A percentile compares a stretch with the other conserved stretches of the same genome.
These are phyloP conservation scores for Pseudogymnoascus sp. DNA, from an alignment of 2,329 filamentous ascomycete species.

Conservation along the genomic window DNA sequence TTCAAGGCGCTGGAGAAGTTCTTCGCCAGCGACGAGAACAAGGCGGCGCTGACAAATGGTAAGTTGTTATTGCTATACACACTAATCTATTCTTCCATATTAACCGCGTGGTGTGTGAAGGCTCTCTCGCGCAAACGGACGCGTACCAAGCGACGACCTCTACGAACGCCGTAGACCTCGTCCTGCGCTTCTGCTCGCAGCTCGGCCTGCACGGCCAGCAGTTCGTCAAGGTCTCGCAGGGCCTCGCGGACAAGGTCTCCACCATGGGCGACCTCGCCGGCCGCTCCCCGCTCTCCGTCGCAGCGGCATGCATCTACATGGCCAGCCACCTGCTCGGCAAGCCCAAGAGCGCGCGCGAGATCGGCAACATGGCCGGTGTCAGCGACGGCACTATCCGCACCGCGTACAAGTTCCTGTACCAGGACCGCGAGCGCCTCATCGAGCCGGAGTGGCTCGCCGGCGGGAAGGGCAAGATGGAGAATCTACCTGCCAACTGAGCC, in stretches of 20 bases:
- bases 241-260: slow-evolving; percentile 70
- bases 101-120: slow-evolving; percentile 25
- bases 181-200: slow-evolving; percentile 80
- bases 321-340: slow-evolving; percentile 80
- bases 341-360: slow-evolving; percentile 74
- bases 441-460: slow-evolving; percentile 67
- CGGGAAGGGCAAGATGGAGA: slow-evolving; percentile 62
- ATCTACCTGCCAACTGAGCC: slow-evolving; percentile 48
- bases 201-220: slow-evolving; percentile 65
- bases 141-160: slow-evolving; percentile 68
- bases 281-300: slow-evolving; percentile 86
- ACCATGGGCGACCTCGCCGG: slow-evolving; percentile 73
- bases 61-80: slow-evolving; percentile 29
- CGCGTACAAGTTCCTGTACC: slow-evolving; percentile 83
- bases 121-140: slow-evolving; percentile 32
- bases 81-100: slow-evolving; percentile 20
- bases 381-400: slow-evolving; percentile 96
- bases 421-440: slow-evolving; percentile 65
- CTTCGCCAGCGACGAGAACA: slow-evolving; percentile 63
- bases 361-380: slow-evolving; percentile 76
- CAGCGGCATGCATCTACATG: slow-evolving; percentile 95
- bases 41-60: slow-evolving; percentile 46
- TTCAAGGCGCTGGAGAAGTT: slow-evolving; percentile 93
- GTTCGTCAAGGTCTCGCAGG: slow-evolving; percentile 72
- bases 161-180: slow-evolving; percentile 76